Evolutionary conservation across 768 basidiomycete species (phyloP).

Genomic region (Boletus huronensis): DNA sequence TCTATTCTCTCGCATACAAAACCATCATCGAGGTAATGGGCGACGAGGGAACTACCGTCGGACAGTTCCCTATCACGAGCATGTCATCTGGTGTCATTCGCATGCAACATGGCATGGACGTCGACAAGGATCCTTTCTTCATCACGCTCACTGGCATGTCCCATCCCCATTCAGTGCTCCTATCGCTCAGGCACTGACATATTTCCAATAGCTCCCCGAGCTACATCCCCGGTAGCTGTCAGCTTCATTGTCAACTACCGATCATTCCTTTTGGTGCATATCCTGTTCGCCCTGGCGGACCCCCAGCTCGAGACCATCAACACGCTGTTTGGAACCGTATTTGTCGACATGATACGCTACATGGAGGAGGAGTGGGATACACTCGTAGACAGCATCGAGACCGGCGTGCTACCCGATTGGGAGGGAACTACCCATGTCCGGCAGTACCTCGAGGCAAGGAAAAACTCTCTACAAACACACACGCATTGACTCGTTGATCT

Average conservation of each 20-base stretch:
- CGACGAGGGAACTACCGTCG: not conserved
- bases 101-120: conserved; percentile 14
- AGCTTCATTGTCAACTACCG: conserved; percentile 19
- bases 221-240: conserved; percentile 18
- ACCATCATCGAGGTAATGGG: conserved; percentile 4
- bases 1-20: conserved; percentile 18
- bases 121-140: conserved; percentile 14
- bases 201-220: conserved; percentile 5
- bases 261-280: conserved; percentile 21
- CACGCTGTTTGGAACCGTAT: conserved; percentile 14
- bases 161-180: not conserved
- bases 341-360: conserved; percentile 21
- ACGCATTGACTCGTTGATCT: not conserved
- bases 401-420: conserved; percentile 15
- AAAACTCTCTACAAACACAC: too few species aligned
- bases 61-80: conserved; percentile 4
- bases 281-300: conserved; percentile 22
- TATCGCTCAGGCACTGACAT: not conserved
- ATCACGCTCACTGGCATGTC: conserved; percentile 8
- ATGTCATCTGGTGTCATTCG: conserved; percentile 19
- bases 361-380: conserved; percentile 23
- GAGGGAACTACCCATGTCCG: conserved; percentile 16
- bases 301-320: conserved; percentile 14
- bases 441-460: conserved; percentile 15
- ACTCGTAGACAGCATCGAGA: conserved; percentile 13